These are phyloP conservation scores for Coelastrella sp. DNA, from an alignment of 139 green algal genomes.

Conservation along the genomic window DNA sequence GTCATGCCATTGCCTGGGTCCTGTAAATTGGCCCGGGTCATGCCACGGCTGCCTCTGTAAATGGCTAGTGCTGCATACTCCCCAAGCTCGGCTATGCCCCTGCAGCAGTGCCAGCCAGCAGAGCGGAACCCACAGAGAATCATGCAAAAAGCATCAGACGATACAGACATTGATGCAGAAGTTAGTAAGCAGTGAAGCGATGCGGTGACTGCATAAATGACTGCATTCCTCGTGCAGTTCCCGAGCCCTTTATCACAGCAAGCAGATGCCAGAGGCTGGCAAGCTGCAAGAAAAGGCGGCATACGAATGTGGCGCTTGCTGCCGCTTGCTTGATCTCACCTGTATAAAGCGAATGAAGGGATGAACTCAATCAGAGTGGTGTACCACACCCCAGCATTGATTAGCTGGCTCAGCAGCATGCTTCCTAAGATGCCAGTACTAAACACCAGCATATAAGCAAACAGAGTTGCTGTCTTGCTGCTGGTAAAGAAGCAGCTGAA, in stretches of 20 bases:
- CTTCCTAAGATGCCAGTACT: conserved; percentile 74
- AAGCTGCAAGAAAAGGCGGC: no score
- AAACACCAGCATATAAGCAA: conserved; percentile 87
- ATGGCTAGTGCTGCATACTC: conserved; percentile 62
- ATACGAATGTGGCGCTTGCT: no score
- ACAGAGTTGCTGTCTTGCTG: conserved; percentile 72
- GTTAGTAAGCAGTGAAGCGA: no score
- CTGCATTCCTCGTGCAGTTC: no score
- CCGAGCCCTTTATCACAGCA: no score
- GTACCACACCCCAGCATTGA: conserved; percentile 56
- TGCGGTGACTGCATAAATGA: no score
- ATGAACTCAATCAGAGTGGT: conserved; percentile 81
- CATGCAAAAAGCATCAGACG: no score
- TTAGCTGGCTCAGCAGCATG: conserved; percentile 61
- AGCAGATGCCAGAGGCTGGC: no score
- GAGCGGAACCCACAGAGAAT: no score
- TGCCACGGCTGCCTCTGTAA: conserved; percentile 63
- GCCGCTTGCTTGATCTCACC: conserved; percentile 34
- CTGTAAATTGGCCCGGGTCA: conserved; percentile 72
- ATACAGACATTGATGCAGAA: no score
- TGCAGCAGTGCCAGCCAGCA: background rate
- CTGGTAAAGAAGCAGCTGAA: conserved; percentile 79
- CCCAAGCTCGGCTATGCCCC: conserved; percentile 71
- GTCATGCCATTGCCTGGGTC: conserved; percentile 81
- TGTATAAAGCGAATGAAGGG: conserved; percentile 85